Evolutionary conservation across 2,329 filamentous ascomycete species (phyloP), one percentile per base, ranked within the genome.

Genomic region (Colletotrichum musae): DNA sequence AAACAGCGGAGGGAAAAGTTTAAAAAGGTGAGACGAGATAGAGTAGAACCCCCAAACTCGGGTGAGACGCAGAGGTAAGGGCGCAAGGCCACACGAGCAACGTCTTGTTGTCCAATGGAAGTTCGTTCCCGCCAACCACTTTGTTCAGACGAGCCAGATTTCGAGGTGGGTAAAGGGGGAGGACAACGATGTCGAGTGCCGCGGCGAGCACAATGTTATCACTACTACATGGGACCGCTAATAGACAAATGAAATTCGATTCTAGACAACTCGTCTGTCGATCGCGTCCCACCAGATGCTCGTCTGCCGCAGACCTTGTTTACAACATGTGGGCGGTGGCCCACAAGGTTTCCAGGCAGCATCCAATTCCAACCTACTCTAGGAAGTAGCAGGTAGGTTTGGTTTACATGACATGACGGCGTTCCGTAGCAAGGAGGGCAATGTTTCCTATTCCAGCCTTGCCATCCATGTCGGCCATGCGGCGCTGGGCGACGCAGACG

Each of bases 1-100:
- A 56, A 61, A 61, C 54, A 61, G 52, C 36, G 56, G 32, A 54
- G 52, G 18, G 12, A n/a, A 53, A 58, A 67, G 56, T 57, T 52
- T 47, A 39, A 65, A 26, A 66, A 67, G 62, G 21, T 61, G 67
- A 59, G 67, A 67, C 67, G 62, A 70, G 43, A 58, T 26, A 53
- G 41, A 47, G 48, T 58, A 53, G 50, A 54, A 28, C 16, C 32
- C 65, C 53, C 32, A 59, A 41, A 48, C 54, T 12, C 41, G 13
- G 16, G 41, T 43, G 41, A 43, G 41, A 36, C 32, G 32, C 32
- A 36, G 32, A 36, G 32, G 10, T 4, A 12, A 43, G 41, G 16
- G 13, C 16, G 13, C 41, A 43, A n/a, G 15, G 10, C 7, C 32
- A 36, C 32, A 36, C 32, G 32, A 36, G 32, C 32, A 36, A 36